A percentile compares a stretch with the other conserved stretches of the same genome.
Conservation (phyloP, 2,329 filamentous ascomycete species). For the Cylindrodendrum hubeiense region DNA sequence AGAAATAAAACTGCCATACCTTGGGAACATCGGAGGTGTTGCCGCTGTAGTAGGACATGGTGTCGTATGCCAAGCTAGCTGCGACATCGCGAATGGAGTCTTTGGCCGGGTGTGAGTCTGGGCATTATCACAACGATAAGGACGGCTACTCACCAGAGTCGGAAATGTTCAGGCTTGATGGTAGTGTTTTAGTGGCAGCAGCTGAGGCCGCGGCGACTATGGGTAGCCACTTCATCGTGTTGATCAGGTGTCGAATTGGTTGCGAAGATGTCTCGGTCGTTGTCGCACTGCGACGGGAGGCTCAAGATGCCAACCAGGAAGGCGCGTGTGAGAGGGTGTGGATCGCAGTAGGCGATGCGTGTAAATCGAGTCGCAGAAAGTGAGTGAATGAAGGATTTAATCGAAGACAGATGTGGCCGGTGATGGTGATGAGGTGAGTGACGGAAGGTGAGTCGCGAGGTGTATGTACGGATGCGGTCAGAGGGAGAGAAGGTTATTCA, state of each 20-base stretch:
- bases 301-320: neutral
- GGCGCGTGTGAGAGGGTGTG: neutral
- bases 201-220: conserved; percentile 14
- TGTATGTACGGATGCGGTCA: neutral
- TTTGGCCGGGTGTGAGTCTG: conserved; percentile 46
- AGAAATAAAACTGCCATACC: conserved; percentile 46
- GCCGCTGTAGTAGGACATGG: conserved; percentile 75
- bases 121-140: no score
- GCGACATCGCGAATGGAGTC: conserved; percentile 73
- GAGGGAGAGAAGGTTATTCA: conserved; percentile 4
- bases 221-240: conserved; percentile 23
- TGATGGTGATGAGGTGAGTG: neutral
- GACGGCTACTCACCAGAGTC: conserved; percentile 30
- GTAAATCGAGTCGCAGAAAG: neutral
- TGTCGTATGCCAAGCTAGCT: conserved; percentile 69
- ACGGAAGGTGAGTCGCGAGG: neutral
- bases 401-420: neutral
- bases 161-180: conserved; percentile 28
- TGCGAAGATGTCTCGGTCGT: neutral
- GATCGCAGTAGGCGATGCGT: neutral
- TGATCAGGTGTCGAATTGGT: neutral
- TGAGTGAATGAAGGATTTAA: neutral
- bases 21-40: conserved; percentile 66
- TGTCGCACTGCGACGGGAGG: conserved; percentile 14
- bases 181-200: conserved; percentile 6